Conservation (phyloP, 2,329 filamentous ascomycete genomes). For the Aspergillus novoparasiticus region DNA sequence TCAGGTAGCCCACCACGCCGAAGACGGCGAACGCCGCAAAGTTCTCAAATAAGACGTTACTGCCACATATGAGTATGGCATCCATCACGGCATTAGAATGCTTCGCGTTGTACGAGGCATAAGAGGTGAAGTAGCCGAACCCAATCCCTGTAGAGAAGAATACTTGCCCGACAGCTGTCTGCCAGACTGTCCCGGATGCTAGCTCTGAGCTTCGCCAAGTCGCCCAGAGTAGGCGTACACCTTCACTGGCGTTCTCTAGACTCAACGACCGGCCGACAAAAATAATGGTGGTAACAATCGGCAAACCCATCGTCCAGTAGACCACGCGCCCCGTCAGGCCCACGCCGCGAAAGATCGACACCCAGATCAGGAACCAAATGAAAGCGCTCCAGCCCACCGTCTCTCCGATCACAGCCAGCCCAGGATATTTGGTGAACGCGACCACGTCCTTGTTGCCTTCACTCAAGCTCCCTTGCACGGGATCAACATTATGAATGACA, state of each 20-base stretch:
- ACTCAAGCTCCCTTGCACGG: slow-evolving; percentile 43
- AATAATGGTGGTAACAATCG: slow-evolving; percentile 59
- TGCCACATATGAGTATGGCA: slow-evolving; percentile 57
- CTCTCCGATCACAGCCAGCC: slow-evolving; percentile 54
- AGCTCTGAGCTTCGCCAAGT: slow-evolving; percentile 56
- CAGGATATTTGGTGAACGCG: slow-evolving; percentile 52
- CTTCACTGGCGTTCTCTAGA: slow-evolving; percentile 56
- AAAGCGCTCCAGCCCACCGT: slow-evolving; percentile 62
- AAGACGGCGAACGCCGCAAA: slow-evolving; percentile 55
- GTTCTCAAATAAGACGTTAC: slow-evolving; percentile 61
- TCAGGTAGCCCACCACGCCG: slow-evolving; percentile 57
- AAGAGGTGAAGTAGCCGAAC: slow-evolving; percentile 62
- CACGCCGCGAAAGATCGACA: slow-evolving; percentile 62
- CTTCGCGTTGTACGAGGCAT: slow-evolving; percentile 60
- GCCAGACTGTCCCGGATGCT: slow-evolving; percentile 57
- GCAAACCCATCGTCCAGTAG: slow-evolving; percentile 64
- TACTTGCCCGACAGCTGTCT: slow-evolving; percentile 62
- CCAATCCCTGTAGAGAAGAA: slow-evolving; percentile 63
- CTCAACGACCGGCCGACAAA: slow-evolving; percentile 58
- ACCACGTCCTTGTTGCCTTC: slow-evolving; percentile 43
- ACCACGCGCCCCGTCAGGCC: slow-evolving; percentile 61
- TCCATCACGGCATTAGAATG: slow-evolving; percentile 64
- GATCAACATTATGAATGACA: slow-evolving; percentile 53
- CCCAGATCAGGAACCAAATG: slow-evolving; percentile 62
- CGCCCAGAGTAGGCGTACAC: slow-evolving; percentile 53